Evolutionary conservation across 2,329 filamentous ascomycete species (phyloP).

Genomic region (Xylaria sp.): DNA sequence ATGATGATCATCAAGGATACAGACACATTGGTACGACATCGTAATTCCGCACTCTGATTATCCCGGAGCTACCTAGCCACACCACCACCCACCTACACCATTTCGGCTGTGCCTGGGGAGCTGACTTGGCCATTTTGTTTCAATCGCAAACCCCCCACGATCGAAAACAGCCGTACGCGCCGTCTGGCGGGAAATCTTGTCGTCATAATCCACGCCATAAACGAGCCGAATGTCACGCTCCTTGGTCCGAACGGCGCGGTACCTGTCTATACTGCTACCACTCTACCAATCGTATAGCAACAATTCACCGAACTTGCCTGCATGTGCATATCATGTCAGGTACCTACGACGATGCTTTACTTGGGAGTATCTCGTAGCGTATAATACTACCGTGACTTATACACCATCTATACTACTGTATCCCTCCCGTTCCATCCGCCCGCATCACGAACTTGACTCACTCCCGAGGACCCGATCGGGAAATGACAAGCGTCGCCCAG

Average conservation of each 20-base stretch:
- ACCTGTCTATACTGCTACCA: slow-evolving; percentile 1
- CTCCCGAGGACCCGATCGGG: slow-evolving; percentile 30
- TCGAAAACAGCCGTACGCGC: slow-evolving; percentile 32
- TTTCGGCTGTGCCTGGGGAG: neutral
- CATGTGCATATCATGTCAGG: neutral
- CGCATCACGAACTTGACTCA: slow-evolving; percentile 12
- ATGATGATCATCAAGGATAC: neutral
- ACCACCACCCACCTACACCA: too few species aligned
- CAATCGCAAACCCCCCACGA: slow-evolving; percentile 1
- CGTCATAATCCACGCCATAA: slow-evolving; percentile 13
- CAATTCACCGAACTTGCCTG: slow-evolving; percentile 12
- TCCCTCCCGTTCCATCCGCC: slow-evolving; percentile 14
- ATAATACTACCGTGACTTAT: neutral
- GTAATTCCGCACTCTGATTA: neutral
- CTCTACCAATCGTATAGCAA: slow-evolving; percentile 1
- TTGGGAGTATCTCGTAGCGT: neutral
- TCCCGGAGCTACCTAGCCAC: neutral
- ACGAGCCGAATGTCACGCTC: slow-evolving; percentile 33
- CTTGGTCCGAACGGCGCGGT: slow-evolving; percentile 18
- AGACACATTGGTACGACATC: neutral
- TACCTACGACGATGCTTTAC: neutral
- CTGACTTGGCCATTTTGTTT: neutral
- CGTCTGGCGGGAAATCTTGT: slow-evolving; percentile 26
- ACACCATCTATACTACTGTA: slow-evolving; percentile 1
- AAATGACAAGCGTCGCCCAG: slow-evolving; percentile 28